Evolutionary conservation across 257 asterid species (phyloP).

Genomic region (Petrea volubilis): DNA sequence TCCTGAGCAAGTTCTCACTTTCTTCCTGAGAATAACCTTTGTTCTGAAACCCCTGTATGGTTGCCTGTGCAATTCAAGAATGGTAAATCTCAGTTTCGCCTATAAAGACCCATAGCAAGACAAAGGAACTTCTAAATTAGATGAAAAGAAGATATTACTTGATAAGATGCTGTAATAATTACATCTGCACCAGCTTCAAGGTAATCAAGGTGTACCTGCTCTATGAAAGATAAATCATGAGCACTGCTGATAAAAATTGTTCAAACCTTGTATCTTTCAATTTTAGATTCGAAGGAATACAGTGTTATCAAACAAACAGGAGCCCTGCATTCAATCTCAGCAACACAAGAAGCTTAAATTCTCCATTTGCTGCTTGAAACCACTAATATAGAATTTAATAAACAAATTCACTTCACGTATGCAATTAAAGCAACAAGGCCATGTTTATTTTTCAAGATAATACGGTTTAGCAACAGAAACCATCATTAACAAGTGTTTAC

Average conservation of each 20-base stretch:
- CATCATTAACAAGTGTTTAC: no score
- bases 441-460: no score
- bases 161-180: constrained; percentile 83
- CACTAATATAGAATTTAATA: background rate
- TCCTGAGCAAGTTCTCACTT: constrained; percentile 69
- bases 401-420: background rate
- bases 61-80: constrained; percentile 59
- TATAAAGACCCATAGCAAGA: background rate
- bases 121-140: constrained; percentile 6
- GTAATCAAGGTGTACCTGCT: constrained; percentile 93
- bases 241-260: background rate
- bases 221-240: constrained; percentile 26
- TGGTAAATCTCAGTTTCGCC: constrained; percentile 13
- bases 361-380: background rate
- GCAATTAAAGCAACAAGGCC: background rate
- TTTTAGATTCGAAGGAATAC: background rate
- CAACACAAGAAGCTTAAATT: constrained; percentile 14
- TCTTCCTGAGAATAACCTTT: constrained; percentile 79
- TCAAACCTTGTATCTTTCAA: background rate
- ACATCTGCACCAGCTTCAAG: constrained; percentile 94
- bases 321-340: constrained; percentile 11
- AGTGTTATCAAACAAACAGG: constrained; percentile 15
- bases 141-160: constrained; percentile 39
- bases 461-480: no score
- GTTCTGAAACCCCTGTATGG: constrained; percentile 83